Evolutionary conservation across 2,329 filamentous ascomycete species (phyloP), one percentile per base, ranked within the genome.

Genomic region (Epichloe gansuensis): DNA sequence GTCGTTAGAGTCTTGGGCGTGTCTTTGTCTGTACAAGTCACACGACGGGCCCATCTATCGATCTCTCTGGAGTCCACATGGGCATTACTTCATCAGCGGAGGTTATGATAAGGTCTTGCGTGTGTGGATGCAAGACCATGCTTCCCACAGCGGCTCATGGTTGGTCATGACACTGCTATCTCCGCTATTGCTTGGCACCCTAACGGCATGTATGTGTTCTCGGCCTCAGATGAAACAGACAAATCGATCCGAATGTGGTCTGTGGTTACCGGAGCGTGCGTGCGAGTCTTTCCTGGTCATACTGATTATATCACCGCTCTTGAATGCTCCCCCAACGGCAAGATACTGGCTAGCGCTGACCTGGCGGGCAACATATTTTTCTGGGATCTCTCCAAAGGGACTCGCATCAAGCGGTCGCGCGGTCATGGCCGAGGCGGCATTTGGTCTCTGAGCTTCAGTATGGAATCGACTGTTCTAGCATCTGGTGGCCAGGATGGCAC

Each of bases 201-300:
- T 0, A 98, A 98, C 65, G 89, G 88, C 17, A 82, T 86, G 5
- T 98, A 97, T 61, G 75, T 96, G 45, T 96, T 98, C 68, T 96
- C 93, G 0, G 90, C 87, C 3, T 94, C 89, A 12, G 87, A 87
- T 59, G 91, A 83, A 63, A 80, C 76, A 6, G 82, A 98, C 68
- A 91, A 91, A 67, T 93, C 90, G 0, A 88, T 97, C 37, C 85
- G 93, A 34, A 97, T 98, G 91, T 98, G 93, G 93, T 85, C 90
- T 9, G 81, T 96, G n/a, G 79, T 82, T 11, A 91, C 86, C 8
- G 93, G 93, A 31, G 83, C 85, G 56, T 89, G 90, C 38, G 88
- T 96, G 5, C 86, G 93, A 28, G 82, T 97, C 62, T 95, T 97
- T 65, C 90, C 88, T 0, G 93, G 93, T 1, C 93, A 98, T 64